Conservation (phyloP, 352 stramenopile species). For the Phytopythium sindhum region DNA sequence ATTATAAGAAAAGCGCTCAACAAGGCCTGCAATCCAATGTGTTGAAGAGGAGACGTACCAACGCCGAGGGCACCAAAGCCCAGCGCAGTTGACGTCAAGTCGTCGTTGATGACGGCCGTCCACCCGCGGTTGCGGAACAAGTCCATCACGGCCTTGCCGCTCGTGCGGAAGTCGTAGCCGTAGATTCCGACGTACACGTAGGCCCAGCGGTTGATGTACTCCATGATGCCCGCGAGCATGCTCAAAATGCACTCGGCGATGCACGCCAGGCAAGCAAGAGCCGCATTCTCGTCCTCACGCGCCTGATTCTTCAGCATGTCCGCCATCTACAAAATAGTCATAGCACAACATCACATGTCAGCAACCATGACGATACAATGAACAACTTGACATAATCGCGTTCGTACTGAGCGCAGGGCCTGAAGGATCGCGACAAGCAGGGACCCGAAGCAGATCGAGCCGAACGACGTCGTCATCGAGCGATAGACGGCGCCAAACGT, state of each 20-base stretch:
- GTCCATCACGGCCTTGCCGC: conserved; percentile 86
- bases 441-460: conserved; percentile 82
- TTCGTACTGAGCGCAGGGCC: conserved; percentile 58
- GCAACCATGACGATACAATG: neutral
- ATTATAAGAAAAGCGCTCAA: neutral
- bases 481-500: conserved; percentile 72
- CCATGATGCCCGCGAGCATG: conserved; percentile 82
- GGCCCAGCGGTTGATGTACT: conserved; percentile 91
- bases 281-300: conserved; percentile 67
- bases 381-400: neutral
- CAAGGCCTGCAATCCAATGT: neutral
- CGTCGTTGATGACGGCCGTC: conserved; percentile 89
- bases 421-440: conserved; percentile 86
- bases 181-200: conserved; percentile 91
- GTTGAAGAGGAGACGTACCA: conserved; percentile 13
- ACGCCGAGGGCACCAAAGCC: conserved; percentile 81
- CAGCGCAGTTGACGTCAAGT: conserved; percentile 79
- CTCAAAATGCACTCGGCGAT: conserved; percentile 84
- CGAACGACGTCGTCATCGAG: conserved; percentile 78
- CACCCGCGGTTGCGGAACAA: conserved; percentile 84
- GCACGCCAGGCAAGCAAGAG: conserved; percentile 77
- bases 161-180: conserved; percentile 81
- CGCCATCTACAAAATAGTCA: conserved; percentile 40
- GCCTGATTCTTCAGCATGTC: conserved; percentile 65
- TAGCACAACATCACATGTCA: neutral